Base-by-base conservation (phyloP, 306 rosid species). In the Prunus kanzakura region DNA sequence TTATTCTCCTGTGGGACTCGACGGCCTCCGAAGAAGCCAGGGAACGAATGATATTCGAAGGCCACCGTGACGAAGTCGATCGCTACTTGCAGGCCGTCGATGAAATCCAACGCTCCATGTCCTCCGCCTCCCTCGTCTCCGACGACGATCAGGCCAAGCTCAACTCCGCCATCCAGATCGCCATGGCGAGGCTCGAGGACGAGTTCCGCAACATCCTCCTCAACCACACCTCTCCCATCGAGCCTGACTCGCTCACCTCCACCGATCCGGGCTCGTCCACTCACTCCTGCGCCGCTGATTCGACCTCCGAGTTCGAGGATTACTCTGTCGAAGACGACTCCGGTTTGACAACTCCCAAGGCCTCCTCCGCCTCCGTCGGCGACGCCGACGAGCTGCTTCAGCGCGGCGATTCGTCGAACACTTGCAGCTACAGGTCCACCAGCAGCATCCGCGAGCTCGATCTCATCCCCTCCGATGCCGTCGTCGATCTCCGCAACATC, bases 131-230 rank as follows among this genome's bases (percentile, higher is more conserved):
- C 0, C 69, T 87, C 54, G 80, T 90, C 50, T 30, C 75, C 46
- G 77, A 46, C 0, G 96, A 87, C 23, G 90, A 87, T 41, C 89
- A 79, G 15, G 71, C 64, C 61, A 89, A 91, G 51, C 88, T 80
- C 77, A 84, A 77, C 88, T 89, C 96, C 38, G 82, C 96, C 43
- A 80, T 92, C 67, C 98, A 91, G 94, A 93, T 96, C 93, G 98
- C 98, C 83, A 96, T 96, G 99, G 98, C 99, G 20, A 87, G 98
- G 1, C 83, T 96, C 1, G 99, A 93, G 75, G 99, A 96, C 60
- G 99, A 96, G 88, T 91, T 96, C 64, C 99, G 98, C 19, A 90
- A 87, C 86, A 91, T 96, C 81, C 88, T 96, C 16, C 79, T 93
- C 74, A 73, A 74, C 13, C 93, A 96, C 71, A 96, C 94, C 12